Base-by-base conservation (phyloP, 2,329 filamentous ascomycete species). In the Colletotrichum aenigma region DNA sequence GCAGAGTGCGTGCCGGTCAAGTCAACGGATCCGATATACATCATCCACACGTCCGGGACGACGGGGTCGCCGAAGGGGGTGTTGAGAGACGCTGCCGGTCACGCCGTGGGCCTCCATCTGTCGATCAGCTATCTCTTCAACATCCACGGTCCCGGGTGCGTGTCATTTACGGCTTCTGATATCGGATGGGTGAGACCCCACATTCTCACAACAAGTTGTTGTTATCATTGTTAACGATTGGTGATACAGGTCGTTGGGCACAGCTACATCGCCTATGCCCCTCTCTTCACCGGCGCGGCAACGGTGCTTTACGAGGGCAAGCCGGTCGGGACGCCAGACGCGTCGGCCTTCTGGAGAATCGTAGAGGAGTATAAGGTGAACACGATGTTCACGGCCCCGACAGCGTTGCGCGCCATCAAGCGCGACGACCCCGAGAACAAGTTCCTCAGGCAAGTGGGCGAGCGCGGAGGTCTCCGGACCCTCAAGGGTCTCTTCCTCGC, bases 301-400 rank as follows among this genome's bases (percentile, higher is more conserved):
- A 98, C 95, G 0, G 91, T 98, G 2, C 88, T 98, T 0, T 98
- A 96, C 83, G 96, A 98, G 85, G 96, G 96, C n/a, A 98, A 98
- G 79, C 96, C 96, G 0, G 89, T 98, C 15, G 96, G 96, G 6
- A 98, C 96, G 0, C 96, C 96, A 0, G 93, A 98, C 79, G 94
- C 95, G 1, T 94, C 95, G 7, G 94, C 94, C 0, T 97, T 98
- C 82, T 98, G 96, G 96, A 89, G 96, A 4, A 91, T 98, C 21
- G 85, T 97, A 6, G 93, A 96, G 78, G 94, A 97, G 80, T 94
- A 98, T 87, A 93, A 93, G 80, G 95, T 97, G 70, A 97, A 95
- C 76, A 91, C 92, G 7, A 88, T 98, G 79, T 98, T 95, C 82
- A 98, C 96, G 0, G 96, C 96, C 0, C 96, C 96, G 0, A 98